Conservation (phyloP, 2,329 filamentous ascomycete species). For the Talaromyces islandicus region DNA sequence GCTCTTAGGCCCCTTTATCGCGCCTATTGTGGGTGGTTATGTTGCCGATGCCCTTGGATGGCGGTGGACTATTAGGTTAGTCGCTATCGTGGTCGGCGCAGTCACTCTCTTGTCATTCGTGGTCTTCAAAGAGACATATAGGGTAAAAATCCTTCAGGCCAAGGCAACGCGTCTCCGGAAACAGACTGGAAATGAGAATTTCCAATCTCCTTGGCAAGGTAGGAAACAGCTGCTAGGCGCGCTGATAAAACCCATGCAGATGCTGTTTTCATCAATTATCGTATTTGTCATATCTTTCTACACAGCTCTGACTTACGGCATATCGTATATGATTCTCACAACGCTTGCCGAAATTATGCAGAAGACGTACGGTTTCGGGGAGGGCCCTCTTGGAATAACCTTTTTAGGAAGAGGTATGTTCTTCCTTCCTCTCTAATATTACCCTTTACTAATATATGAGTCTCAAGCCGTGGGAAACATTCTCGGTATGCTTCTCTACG, state of each 20-base stretch:
- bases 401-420: constrained; percentile 35
- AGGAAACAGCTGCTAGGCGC: constrained; percentile 38
- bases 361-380: constrained; percentile 42
- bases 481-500: constrained; percentile 37
- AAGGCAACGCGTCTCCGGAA: background rate
- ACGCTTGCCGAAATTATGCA: constrained; percentile 49
- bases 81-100: constrained; percentile 35
- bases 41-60: constrained; percentile 46
- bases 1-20: constrained; percentile 14
- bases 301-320: constrained; percentile 34
- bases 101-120: constrained; percentile 29
- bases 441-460: constrained; percentile 1
- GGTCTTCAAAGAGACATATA: constrained; percentile 25
- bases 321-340: constrained; percentile 51
- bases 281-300: constrained; percentile 37
- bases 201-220: constrained; percentile 26
- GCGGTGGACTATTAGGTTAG: constrained; percentile 51
- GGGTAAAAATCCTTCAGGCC: background rate
- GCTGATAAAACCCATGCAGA: constrained; percentile 46
- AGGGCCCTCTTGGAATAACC: constrained; percentile 44
- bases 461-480: constrained; percentile 31
- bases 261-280: constrained; percentile 43
- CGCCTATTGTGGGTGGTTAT: constrained; percentile 47
- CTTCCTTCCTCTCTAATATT: constrained; percentile 2
- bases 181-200: background rate